phyloP scores from a whole-genome alignment of 164 flowering plant species.

The Stephania cephalantha region DNA sequence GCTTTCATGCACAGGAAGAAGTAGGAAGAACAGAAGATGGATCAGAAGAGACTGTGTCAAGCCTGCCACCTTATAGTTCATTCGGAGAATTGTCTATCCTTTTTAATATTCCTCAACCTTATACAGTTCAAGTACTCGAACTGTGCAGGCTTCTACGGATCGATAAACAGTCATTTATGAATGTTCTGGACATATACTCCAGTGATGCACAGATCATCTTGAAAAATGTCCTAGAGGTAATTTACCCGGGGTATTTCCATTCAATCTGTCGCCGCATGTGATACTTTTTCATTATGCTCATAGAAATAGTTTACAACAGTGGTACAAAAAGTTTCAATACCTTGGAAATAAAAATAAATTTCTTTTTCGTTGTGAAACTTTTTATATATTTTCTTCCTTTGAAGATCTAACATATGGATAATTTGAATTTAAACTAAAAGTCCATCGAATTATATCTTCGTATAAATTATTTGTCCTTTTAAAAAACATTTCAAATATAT shows the following conservation, averaged over 20 bases:
- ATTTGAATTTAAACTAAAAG: too few species aligned
- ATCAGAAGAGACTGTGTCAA: slow-evolving; percentile 44
- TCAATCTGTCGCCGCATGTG: neutral
- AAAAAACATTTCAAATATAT: neutral
- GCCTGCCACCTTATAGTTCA: slow-evolving; percentile 43
- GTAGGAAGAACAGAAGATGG: slow-evolving; percentile 57
- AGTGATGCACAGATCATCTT: slow-evolving; percentile 62
- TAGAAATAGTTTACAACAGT: neutral
- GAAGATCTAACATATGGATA: neutral
- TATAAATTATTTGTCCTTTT: too few species aligned
- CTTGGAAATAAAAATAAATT: neutral
- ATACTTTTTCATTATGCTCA: neutral
- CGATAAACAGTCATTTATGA: slow-evolving; percentile 71
- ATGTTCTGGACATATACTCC: slow-evolving; percentile 65
- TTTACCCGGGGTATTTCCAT: neutral
- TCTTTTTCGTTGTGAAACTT: too few species aligned
- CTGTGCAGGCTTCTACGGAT: slow-evolving; percentile 70
- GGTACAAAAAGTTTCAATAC: neutral
- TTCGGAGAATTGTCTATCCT: slow-evolving; percentile 82
- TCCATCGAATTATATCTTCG: neutral
- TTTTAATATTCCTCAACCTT: slow-evolving; percentile 90
- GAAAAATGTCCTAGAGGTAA: slow-evolving; percentile 78
- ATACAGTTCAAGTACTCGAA: slow-evolving; percentile 73
- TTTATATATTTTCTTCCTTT: neutral
- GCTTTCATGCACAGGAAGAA: slow-evolving; percentile 51